Conservation (phyloP, 2,329 filamentous ascomycete species). For the Ascochyta rabiei region DNA sequence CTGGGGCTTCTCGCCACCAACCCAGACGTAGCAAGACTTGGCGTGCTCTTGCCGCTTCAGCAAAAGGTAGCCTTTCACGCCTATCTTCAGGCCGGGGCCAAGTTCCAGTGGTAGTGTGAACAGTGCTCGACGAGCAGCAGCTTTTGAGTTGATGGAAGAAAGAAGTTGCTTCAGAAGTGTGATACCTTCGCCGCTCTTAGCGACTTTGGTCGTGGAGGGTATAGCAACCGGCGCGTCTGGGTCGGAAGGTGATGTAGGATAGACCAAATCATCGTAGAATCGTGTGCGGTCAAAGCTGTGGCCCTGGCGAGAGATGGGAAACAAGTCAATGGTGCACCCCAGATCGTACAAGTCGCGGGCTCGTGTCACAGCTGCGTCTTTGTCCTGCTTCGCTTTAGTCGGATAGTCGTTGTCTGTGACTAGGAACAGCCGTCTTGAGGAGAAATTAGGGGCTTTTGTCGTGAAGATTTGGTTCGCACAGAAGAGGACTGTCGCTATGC, state of each 20-base stretch:
- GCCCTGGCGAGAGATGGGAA: constrained; percentile 78
- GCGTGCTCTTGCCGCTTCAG: constrained; percentile 83
- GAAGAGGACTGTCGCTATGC: constrained; percentile 90
- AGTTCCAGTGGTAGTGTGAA: constrained; percentile 91
- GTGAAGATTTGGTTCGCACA: constrained; percentile 97
- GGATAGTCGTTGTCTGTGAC: constrained; percentile 95
- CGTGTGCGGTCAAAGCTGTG: constrained; percentile 78
- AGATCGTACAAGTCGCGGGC: constrained; percentile 96
- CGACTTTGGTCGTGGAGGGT: constrained; percentile 62
- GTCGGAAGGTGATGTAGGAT: constrained; percentile 69
- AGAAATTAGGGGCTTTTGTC: constrained; percentile 91
- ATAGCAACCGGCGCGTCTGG: constrained; percentile 69
- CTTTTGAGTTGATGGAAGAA: constrained; percentile 88
- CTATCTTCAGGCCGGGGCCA: constrained; percentile 81
- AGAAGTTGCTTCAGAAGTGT: constrained; percentile 79
- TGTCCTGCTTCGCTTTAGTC: constrained; percentile 70
- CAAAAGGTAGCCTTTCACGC: constrained; percentile 90
- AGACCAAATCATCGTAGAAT: constrained; percentile 97
- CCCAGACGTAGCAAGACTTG: constrained; percentile 84
- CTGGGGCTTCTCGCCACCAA: constrained; percentile 83
- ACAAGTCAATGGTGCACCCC: constrained; percentile 88
- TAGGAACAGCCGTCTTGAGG: constrained; percentile 89
- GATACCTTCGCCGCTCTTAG: constrained; percentile 75
- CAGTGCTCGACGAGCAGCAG: constrained; percentile 80
- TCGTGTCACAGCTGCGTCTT: constrained; percentile 79